Base-by-base conservation (phyloP, 306 rosid species). In the Acacia acuminata region DNA sequence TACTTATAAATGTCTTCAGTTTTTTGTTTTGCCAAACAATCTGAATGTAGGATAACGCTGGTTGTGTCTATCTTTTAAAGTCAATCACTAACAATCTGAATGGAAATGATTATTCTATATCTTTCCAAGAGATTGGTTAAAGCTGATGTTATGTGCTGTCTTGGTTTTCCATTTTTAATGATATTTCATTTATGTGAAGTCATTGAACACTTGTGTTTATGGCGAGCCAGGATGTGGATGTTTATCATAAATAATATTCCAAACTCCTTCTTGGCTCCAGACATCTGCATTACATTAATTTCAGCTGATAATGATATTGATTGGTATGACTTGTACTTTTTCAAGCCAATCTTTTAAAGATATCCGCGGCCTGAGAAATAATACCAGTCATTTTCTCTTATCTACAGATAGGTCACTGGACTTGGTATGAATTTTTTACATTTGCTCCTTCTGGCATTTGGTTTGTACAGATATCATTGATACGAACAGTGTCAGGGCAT, bases 331-430 rank as follows among this genome's bases (percentile, higher is more conserved):
- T 88, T 50, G 83, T 77, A 17, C 45, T 38, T 88, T 79, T 86
- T 85, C 72, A 89, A 91, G 95, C 95, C 92, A 66, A 91, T 91
- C 82, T 91, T 91, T 86, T 93, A 91, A 83, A 88, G 95, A 83
- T 86, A 88, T 91, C 93, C 95, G 15, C 87, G 93, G 53, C 95
- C 93, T 14, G 93, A 91, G 86, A 91, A 91, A 90, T 93, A 88
- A 81, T 89, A 85, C 81, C 95, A 91, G 79, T 91, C 95, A 51
- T 91, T 91, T 89, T 91, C 95, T 79, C 87, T 91, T 32, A 89
- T 89, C 79, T 91, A 91, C 88, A 80, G 93, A 91, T 40, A 86
- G 93, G 82, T 91, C 95, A 48, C 85, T 91, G 71, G 93, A 91
- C 77, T 85, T 91, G 92, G 95, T 91, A 82, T 63, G 85, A 19